Evolutionary conservation across 345 rosid species (phyloP).

Genomic region (Salix suchowensis): DNA sequence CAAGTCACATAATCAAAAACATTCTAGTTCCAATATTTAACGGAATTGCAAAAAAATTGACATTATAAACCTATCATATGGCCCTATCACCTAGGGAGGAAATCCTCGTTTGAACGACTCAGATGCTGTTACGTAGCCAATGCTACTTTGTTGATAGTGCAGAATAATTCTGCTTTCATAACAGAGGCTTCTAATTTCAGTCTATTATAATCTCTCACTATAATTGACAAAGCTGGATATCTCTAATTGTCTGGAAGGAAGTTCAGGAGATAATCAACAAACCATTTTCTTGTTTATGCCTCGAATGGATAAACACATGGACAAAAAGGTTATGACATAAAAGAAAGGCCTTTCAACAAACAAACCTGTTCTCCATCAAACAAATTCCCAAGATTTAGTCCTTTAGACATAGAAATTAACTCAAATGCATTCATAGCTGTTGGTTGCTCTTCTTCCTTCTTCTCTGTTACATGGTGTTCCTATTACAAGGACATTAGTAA

Average conservation of each 20-base stretch:
- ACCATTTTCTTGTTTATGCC: neutral
- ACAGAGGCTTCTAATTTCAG: neutral
- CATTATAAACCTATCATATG: neutral
- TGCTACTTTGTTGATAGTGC: neutral
- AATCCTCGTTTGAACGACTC: neutral
- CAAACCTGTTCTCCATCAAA: slow-evolving; percentile 80
- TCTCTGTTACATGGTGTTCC: slow-evolving; percentile 87
- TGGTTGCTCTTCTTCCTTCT: slow-evolving; percentile 83
- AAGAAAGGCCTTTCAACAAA: neutral
- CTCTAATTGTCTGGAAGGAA: neutral
- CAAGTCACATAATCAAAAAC: neutral
- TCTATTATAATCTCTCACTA: neutral
- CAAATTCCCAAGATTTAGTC: slow-evolving; percentile 79
- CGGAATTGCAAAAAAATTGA: neutral
- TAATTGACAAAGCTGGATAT: neutral
- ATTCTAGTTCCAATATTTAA: neutral
- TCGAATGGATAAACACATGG: neutral
- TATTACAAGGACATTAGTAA: slow-evolving; percentile 20
- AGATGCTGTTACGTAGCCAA: neutral
- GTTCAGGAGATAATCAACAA: neutral
- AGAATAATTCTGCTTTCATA: neutral
- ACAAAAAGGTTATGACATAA: neutral
- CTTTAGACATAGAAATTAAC: slow-evolving; percentile 85
- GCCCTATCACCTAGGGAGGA: neutral
- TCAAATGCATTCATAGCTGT: slow-evolving; percentile 87